Evolutionary conservation across 1,284 basidiomycete species (phyloP).

Genomic region (Ustilago tritici): DNA sequence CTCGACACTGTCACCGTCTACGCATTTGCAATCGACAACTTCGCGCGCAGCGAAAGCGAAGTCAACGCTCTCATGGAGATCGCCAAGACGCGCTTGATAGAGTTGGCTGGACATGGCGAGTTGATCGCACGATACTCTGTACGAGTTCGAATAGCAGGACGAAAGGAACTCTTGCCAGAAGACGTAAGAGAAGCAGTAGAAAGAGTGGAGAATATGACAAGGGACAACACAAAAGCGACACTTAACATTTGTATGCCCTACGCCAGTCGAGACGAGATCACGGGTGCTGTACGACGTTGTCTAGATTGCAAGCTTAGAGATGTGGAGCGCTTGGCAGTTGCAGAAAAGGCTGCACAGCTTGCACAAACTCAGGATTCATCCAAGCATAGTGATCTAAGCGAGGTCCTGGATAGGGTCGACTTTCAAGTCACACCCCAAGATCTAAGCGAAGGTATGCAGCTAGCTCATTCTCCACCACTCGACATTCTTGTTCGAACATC

Average conservation of each 20-base stretch:
- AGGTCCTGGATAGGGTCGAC: conserved; percentile 17
- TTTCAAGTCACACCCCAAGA: conserved; percentile 21
- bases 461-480: conserved; percentile 80
- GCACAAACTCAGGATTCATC: neutral
- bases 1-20: conserved; percentile 83
- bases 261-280: conserved; percentile 90
- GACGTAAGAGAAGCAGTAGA: conserved; percentile 79
- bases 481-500: conserved; percentile 93
- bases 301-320: conserved; percentile 35
- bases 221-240: conserved; percentile 83
- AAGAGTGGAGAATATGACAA: conserved; percentile 84
- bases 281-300: conserved; percentile 33
- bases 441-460: conserved; percentile 57
- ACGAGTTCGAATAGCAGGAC: conserved; percentile 85
- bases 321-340: conserved; percentile 36
- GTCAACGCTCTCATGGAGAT: conserved; percentile 88
- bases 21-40: conserved; percentile 97
- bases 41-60: conserved; percentile 86
- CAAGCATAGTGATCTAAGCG: neutral
- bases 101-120: conserved; percentile 81
- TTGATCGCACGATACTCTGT: conserved; percentile 76
- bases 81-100: conserved; percentile 82
- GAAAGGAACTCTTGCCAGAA: conserved; percentile 80
- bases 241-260: conserved; percentile 97
- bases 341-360: conserved; percentile 9